A percentile compares a stretch with the other conserved stretches of the same genome.
Evolutionary conservation across 164 flowering plant species (phyloP).

Genomic region (Tetrastigma voinierianum): DNA sequence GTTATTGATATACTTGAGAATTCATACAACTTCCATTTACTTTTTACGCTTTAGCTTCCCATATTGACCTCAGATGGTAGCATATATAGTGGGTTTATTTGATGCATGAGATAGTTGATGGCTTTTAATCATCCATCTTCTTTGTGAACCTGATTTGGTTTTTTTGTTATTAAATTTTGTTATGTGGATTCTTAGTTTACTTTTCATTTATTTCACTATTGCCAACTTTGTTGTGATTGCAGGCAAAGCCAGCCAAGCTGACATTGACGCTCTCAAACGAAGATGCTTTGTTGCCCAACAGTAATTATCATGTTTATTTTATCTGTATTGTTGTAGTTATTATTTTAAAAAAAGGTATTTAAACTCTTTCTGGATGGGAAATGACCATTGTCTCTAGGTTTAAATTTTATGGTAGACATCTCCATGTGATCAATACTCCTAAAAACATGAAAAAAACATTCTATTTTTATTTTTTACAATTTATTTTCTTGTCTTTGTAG

Average conservation of each 20-base stretch:
- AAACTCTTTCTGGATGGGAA: background rate
- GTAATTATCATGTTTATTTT: constrained; percentile 39
- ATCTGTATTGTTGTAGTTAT: background rate
- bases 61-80: background rate
- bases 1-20: background rate
- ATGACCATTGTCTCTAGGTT: background rate
- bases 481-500: constrained; percentile 26
- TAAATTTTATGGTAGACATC: background rate
- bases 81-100: background rate
- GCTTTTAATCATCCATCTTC: background rate
- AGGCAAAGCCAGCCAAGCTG: constrained; percentile 52
- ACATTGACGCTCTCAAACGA: constrained; percentile 58
- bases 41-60: background rate
- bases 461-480: background rate
- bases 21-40: background rate
- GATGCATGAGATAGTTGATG: background rate
- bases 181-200: background rate
- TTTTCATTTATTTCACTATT: background rate
- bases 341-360: background rate
- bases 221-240: constrained; percentile 17
- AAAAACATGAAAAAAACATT: no score
- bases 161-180: background rate
- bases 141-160: background rate
- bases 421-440: background rate
- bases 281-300: constrained; percentile 72